These are phyloP conservation scores for Cadophora malorum DNA, from an alignment of 2,329 filamentous ascomycete genomes.

Conservation along the genomic window DNA sequence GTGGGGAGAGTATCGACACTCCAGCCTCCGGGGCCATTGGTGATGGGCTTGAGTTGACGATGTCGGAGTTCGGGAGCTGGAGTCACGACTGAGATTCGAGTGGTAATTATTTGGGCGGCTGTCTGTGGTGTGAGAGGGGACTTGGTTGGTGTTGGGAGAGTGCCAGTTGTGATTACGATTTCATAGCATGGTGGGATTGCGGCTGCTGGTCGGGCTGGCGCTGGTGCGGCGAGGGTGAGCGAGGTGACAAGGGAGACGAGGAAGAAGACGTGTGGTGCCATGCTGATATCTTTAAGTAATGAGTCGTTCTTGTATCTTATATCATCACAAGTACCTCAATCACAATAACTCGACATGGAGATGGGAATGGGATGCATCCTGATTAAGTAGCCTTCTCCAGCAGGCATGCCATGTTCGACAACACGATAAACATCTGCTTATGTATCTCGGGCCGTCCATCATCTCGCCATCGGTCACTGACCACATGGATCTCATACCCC, in stretches of 20 bases:
- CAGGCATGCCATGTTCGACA: neutral
- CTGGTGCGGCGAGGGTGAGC: neutral
- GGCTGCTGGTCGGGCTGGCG: neutral
- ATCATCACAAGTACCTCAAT: neutral
- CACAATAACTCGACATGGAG: neutral
- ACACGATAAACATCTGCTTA: neutral
- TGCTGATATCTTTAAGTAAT: neutral
- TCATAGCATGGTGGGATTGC: neutral
- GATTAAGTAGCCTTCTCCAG: neutral
- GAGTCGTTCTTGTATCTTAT: neutral
- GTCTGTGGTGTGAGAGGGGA: neutral
- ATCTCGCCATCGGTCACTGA: conserved; percentile 4
- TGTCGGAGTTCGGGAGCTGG: conserved; percentile 4
- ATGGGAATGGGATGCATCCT: conserved; percentile 1
- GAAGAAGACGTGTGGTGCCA: neutral
- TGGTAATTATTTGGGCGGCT: neutral
- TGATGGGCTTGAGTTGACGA: neutral
- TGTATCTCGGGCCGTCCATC: neutral
- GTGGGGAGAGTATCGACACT: conserved; percentile 6
- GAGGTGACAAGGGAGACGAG: neutral
- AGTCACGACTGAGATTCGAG: neutral
- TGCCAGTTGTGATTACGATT: conserved; percentile 3
- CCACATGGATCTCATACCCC: neutral
- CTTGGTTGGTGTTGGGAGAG: neutral
- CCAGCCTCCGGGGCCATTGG: conserved; percentile 1